phyloP scores from a whole-genome alignment of 306 rosid genomes.

The Fragaria vesca region DNA sequence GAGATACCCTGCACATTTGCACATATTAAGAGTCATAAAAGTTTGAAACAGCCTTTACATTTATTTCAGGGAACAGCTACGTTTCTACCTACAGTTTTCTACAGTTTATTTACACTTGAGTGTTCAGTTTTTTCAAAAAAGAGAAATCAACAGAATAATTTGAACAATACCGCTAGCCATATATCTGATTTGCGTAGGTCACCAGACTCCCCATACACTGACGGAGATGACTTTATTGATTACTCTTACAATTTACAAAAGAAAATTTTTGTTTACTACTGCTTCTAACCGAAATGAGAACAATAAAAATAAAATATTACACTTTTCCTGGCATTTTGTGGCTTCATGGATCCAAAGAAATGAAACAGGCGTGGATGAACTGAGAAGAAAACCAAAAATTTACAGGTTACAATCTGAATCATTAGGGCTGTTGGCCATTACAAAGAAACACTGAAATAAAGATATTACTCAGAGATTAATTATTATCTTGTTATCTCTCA shows the following conservation, averaged over 20 bases:
- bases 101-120: background rate
- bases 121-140: background rate
- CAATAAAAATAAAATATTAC: conserved; percentile 21
- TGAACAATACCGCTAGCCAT: background rate
- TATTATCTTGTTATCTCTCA: conserved; percentile 24
- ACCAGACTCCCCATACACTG: background rate
- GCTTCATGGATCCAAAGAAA: conserved; percentile 16
- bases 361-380: conserved; percentile 14
- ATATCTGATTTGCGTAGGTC: background rate
- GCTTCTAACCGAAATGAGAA: conserved; percentile 5
- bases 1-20: background rate
- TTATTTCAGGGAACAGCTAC: background rate
- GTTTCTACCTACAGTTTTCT: background rate
- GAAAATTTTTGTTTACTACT: background rate
- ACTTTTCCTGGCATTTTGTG: conserved; percentile 21
- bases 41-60: background rate
- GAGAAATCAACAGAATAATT: background rate
- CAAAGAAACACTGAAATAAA: conserved; percentile 22
- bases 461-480: conserved; percentile 16
- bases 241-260: background rate
- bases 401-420: conserved; percentile 18
- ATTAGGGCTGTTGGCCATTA: conserved; percentile 14
- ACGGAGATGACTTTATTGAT: background rate
- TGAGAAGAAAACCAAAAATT: conserved; percentile 21
- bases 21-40: background rate